Base-by-base conservation (phyloP, 2,329 filamentous ascomycete species). In the Talaromyces atroroseus region DNA sequence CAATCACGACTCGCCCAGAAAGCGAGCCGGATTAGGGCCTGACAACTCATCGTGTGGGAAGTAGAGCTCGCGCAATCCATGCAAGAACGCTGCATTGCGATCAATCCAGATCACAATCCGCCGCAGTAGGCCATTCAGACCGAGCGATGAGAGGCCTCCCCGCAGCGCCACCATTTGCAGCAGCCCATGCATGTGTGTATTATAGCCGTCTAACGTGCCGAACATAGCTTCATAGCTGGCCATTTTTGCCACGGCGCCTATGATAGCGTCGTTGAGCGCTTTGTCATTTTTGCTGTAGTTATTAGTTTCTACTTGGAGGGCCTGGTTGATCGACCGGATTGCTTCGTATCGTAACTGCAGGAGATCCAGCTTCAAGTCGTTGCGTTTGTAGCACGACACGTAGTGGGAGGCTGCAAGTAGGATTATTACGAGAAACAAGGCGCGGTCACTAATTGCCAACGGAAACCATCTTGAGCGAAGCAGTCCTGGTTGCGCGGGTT, bases 181-280 rank as follows among this genome's bases (percentile, higher is more conserved):
- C 24, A 80, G 65, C 3, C 74, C 78, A 1, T 66, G 66, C 78
- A 81, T 80, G 66, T 81, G 78, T 3, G 74, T 72, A 51, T 71
- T 65, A 58, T 76, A 80, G 14, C 71, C 69, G 3, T 68, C 63
- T 20, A 69, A 61, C 20, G 72, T 69, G 21, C 78, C 78, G 60
- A 75, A 79, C 59, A 80, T 75, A n/a, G 77, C 77, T 61, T 81
- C 79, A 62, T 78, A 81, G 58, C 74, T 76, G 10, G 78, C 78
- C 77, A 81, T 78, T 59, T 78, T 77, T 34, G 76, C 76, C 3
- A 79, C 76, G 2, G 78, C 77, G 8, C 74, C 75, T 51, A 80
- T 72, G 32, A 79, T 59, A 14, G 72, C 72, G 60, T 80, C 77
- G 58, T 66, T 73, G 6, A 72, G 64, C 14, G 29, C 10, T 5